Conservation (phyloP, 139 green algal species). For the Chlamydomonas incerta region DNA sequence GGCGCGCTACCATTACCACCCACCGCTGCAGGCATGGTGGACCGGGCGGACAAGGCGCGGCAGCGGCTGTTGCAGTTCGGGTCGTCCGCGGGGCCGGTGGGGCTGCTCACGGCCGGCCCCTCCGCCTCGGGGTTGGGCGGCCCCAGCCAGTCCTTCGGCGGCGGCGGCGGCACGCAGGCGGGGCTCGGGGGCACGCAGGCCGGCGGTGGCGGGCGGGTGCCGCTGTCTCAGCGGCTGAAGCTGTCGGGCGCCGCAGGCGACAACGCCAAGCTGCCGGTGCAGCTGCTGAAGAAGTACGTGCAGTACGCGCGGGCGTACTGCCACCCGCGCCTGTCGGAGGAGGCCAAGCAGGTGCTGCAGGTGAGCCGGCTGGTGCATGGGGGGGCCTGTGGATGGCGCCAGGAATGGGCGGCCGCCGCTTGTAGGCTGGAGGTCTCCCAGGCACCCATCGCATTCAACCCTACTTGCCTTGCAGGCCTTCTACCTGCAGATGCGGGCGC, state of each 20-base stretch:
- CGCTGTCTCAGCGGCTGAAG: constrained; percentile 47
- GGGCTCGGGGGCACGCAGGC: background rate
- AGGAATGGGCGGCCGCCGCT: no score
- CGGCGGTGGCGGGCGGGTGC: no score
- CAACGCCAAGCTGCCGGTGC: constrained; percentile 66
- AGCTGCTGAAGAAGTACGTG: constrained; percentile 92
- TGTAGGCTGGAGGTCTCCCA: no score
- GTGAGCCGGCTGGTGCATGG: no score
- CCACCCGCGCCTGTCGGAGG: constrained; percentile 76
- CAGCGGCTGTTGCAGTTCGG: constrained; percentile 60
- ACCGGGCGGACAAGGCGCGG: constrained; percentile 50
- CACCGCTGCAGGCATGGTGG: constrained; percentile 48
- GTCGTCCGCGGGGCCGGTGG: background rate
- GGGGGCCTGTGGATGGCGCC: no score
- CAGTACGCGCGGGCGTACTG: constrained; percentile 90
- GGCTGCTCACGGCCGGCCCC: constrained; percentile 11
- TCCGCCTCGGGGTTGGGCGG: background rate
- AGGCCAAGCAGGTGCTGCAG: constrained; percentile 72
- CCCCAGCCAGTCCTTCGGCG: constrained; percentile 2
- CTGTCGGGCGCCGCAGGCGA: background rate
- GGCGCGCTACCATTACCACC: no score
- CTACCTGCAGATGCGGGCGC: constrained; percentile 80
- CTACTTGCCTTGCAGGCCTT: constrained; percentile 55
- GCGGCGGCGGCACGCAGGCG: background rate
- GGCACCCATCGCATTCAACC: no score